phyloP scores from a whole-genome alignment of 2,329 filamentous ascomycete genomes.

The Fusarium multiceps region DNA sequence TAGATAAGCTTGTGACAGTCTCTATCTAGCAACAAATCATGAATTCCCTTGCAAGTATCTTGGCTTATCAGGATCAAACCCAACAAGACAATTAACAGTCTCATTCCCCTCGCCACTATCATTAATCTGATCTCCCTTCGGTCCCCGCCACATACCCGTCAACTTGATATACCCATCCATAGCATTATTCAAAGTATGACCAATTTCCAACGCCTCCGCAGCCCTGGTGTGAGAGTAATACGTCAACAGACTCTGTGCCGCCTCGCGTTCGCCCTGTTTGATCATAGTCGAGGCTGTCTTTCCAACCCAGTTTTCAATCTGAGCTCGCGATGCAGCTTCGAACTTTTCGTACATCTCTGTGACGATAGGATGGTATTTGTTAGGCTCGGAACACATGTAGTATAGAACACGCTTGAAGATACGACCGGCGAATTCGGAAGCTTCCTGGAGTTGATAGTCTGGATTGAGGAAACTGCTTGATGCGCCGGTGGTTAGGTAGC shows the following conservation, averaged over 20 bases:
- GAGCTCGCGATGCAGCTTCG: constrained; percentile 27
- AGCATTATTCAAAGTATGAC: constrained; percentile 30
- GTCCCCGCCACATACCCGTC: constrained; percentile 33
- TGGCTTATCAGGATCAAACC: constrained; percentile 39
- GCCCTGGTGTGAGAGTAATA: constrained; percentile 42
- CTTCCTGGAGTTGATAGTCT: constrained; percentile 41
- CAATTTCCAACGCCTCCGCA: constrained; percentile 33
- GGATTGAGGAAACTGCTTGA: constrained; percentile 43
- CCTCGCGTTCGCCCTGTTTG: constrained; percentile 29
- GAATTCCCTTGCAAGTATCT: constrained; percentile 7
- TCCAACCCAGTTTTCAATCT: constrained; percentile 37
- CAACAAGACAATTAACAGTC: constrained; percentile 42
- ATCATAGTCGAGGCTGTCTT: constrained; percentile 35
- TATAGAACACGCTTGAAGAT: constrained; percentile 40
- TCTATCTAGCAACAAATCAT: too few relatives aligned
- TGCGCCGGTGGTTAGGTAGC: constrained; percentile 39
- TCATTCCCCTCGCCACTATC: constrained; percentile 40
- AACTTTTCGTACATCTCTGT: constrained; percentile 29
- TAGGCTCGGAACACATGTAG: constrained; percentile 41
- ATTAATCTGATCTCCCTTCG: constrained; percentile 39
- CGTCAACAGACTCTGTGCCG: constrained; percentile 28
- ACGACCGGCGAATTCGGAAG: constrained; percentile 36
- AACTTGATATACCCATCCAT: constrained; percentile 42
- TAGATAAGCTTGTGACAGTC: too few relatives aligned
- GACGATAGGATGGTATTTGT: constrained; percentile 31